Conservation (phyloP, 2,329 filamentous ascomycete genomes). For the Madurella mycetomatis region DNA sequence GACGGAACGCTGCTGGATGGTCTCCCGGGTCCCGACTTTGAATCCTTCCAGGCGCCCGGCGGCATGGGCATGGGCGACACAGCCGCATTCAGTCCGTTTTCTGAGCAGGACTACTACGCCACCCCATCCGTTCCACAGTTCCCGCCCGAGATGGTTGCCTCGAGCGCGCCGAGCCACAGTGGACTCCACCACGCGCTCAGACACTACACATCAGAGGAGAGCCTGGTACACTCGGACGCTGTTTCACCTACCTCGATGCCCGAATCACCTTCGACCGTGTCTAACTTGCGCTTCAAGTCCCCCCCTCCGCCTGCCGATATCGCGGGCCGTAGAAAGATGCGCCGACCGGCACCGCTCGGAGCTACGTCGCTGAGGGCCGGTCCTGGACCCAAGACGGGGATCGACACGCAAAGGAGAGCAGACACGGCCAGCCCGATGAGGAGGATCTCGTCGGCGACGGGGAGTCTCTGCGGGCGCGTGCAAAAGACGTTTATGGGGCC, state of each 20-base stretch:
- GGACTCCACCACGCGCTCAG: conserved; percentile 5
- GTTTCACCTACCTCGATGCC: conserved; percentile 32
- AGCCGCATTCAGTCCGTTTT: conserved; percentile 12
- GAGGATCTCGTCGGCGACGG: conserved; percentile 50
- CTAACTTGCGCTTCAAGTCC: conserved; percentile 42
- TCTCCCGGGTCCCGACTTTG: conserved; percentile 6
- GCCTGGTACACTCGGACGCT: conserved; percentile 23
- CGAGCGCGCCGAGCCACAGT: conserved; percentile 2
- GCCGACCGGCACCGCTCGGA: conserved; percentile 46
- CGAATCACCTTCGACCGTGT: conserved; percentile 28
- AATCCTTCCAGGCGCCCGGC: conserved; percentile 5
- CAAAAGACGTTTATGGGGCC: conserved; percentile 35
- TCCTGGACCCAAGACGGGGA: conserved; percentile 41
- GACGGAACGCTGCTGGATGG: conserved; percentile 1
- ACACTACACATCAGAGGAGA: conserved; percentile 18
- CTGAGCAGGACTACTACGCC: conserved; percentile 20
- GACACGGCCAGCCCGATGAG: conserved; percentile 48
- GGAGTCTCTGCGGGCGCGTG: conserved; percentile 38
- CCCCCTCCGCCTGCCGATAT: conserved; percentile 50
- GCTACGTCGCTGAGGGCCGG: conserved; percentile 42
- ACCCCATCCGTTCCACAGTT: conserved; percentile 16
- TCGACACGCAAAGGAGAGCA: conserved; percentile 43
- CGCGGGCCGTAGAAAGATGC: conserved; percentile 48
- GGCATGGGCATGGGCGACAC: conserved; percentile 9
- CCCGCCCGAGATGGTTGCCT: conserved; percentile 20